Evolutionary conservation across 1,139 yeast genomes (phyloP).

Genomic region (Barnettozyma hawaiiensis): DNA sequence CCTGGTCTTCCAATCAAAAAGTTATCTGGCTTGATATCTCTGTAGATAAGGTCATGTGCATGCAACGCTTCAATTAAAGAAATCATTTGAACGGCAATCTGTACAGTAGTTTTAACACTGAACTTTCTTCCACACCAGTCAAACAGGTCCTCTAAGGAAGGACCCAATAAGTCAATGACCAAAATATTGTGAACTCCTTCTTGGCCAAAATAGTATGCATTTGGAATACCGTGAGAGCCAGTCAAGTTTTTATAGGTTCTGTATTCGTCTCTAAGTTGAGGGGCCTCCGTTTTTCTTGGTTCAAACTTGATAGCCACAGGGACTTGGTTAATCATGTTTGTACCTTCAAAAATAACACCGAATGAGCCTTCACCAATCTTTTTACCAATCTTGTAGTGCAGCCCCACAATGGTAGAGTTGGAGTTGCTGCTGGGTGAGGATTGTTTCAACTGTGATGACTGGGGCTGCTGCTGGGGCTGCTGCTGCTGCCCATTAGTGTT

Average conservation of each 20-base stretch:
- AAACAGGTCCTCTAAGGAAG: slow-evolving; percentile 90
- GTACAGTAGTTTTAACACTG: slow-evolving; percentile 80
- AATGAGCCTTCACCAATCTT: slow-evolving; percentile 98
- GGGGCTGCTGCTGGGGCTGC: no score
- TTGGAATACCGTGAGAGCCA: slow-evolving; percentile 83
- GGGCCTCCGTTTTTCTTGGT: slow-evolving; percentile 95
- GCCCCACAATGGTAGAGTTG: slow-evolving; percentile 46
- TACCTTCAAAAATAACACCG: slow-evolving; percentile 95
- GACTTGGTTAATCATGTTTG: slow-evolving; percentile 74
- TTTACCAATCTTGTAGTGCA: slow-evolving; percentile 91
- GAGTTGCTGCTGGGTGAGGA: slow-evolving; percentile 4
- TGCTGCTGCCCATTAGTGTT: slow-evolving; percentile 13
- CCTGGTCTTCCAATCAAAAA: slow-evolving; percentile 88
- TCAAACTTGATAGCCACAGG: slow-evolving; percentile 75
- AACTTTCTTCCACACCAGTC: slow-evolving; percentile 98
- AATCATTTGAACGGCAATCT: slow-evolving; percentile 91
- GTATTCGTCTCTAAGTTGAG: slow-evolving; percentile 93
- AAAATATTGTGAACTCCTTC: slow-evolving; percentile 94
- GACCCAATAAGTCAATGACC: slow-evolving; percentile 91
- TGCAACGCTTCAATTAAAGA: slow-evolving; percentile 82
- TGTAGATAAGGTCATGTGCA: slow-evolving; percentile 81
- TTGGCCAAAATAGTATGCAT: slow-evolving; percentile 94
- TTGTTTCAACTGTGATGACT: slow-evolving; percentile 2
- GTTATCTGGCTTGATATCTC: slow-evolving; percentile 96
- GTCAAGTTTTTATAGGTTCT: slow-evolving; percentile 84